Evolutionary conservation across 192 early-diverging fungal genomes (phyloP), one percentile per base, ranked within the genome.

Genomic region (Geranomyces variabilis): DNA sequence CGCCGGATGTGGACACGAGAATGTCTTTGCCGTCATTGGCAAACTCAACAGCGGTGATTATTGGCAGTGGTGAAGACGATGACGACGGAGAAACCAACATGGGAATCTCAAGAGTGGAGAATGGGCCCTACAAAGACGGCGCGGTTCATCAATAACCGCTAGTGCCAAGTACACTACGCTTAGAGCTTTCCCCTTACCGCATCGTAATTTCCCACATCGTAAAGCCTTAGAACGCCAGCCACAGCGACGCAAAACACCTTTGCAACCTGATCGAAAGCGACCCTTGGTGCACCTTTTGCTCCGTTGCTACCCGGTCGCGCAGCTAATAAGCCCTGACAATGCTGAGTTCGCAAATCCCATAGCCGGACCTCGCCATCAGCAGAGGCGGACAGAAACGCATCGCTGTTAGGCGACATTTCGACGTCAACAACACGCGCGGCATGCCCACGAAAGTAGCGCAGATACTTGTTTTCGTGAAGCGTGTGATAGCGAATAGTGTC

Each of bases 401-500:
- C 93, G 73, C 93, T 88, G n/a, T 81, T 30, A 0, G 94, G 93
- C 1, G 90, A 91, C 85, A 95, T 88, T 75, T 93, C 92, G 47
- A 97, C 71, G 19, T 84, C 81, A 17, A 87, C 86, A 0, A 99
- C 97, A 21, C 83, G 89, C 60, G n/a, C 83, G 33, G 75, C 84
- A 72, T 99, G 97, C 1, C 94, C 97, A 24, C 81, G 81, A 81
- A 99, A 99, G 76, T 99, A 99, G 34, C 90, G 80, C 41, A 99
- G 84, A 70, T 91, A 99, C 77, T 92, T 89, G 80, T 99, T 99
- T 43, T 95, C 94, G 68, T 96, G 92, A n/a, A 93, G 76, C 21
- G 94, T 96, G 43, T 98, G 80, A 76, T 97, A 99, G 69, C 97
- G 80, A 36, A 99, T 90, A 0, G 91, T 91, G 77, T 97, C 95